Conservation (phyloP, 352 stramenopile species). For the Pythium dissotocum region DNA sequence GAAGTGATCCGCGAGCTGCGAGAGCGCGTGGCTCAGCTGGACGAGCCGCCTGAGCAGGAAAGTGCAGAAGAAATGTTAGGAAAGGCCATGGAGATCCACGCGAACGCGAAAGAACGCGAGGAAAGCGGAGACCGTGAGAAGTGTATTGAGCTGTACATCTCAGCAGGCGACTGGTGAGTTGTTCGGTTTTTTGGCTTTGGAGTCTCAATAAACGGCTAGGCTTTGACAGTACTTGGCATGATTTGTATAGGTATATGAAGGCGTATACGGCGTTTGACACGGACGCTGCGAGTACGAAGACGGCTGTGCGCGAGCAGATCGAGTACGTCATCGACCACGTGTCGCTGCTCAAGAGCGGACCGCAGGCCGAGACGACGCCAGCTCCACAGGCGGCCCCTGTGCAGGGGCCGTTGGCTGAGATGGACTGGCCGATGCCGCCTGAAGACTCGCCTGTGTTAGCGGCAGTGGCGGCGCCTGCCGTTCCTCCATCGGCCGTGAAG, state of each 20-base stretch:
- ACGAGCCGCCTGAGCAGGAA: conserved; percentile 30
- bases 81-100: conserved; percentile 27
- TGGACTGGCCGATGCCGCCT: conserved; percentile 20
- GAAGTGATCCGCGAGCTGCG: conserved; percentile 57
- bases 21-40: conserved; percentile 41
- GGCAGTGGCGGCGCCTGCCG: background rate
- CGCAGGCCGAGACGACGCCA: background rate
- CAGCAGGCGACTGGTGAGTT: conserved; percentile 38
- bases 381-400: background rate
- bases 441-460: conserved; percentile 1
- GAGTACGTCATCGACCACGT: conserved; percentile 79
- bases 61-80: conserved; percentile 17
- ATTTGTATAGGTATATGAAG: conserved; percentile 57
- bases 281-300: conserved; percentile 32
- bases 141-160: conserved; percentile 54
- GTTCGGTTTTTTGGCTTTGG: conserved; percentile 23
- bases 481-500: background rate
- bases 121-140: conserved; percentile 11
- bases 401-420: background rate
- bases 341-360: conserved; percentile 46
- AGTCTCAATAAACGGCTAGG: background rate
- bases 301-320: conserved; percentile 60
- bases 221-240: background rate
- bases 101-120: conserved; percentile 15
- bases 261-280: conserved; percentile 45